A percentile compares a stretch with the other conserved stretches of the same genome.
These are phyloP conservation scores for Diplodia corticola DNA, from an alignment of 2,329 filamentous ascomycete genomes.

Conservation along the genomic window DNA sequence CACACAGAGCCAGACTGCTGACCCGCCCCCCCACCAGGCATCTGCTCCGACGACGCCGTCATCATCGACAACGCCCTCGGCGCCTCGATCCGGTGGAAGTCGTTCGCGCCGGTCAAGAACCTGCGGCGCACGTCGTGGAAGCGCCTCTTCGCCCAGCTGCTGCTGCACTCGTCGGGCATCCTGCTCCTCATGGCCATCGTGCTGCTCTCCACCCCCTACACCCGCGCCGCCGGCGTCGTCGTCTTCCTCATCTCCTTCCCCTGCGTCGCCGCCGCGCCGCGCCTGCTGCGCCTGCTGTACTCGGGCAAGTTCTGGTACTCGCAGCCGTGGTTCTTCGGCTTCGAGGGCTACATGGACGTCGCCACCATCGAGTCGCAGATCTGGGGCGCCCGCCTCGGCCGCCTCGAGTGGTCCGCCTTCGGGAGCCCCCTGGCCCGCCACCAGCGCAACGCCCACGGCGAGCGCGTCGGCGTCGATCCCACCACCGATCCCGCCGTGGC, in stretches of 20 bases:
- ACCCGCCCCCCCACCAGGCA: background rate
- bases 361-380: slow-evolving; percentile 41
- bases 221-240: slow-evolving; percentile 14
- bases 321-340: slow-evolving; percentile 47
- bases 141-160: slow-evolving; percentile 29
- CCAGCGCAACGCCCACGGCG: slow-evolving; percentile 31
- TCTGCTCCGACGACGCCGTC: slow-evolving; percentile 45
- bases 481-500: slow-evolving; percentile 27
- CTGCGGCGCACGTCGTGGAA: slow-evolving; percentile 31
- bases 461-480: slow-evolving; percentile 39
- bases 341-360: slow-evolving; percentile 45
- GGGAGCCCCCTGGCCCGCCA: slow-evolving; percentile 38
- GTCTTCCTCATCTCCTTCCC: slow-evolving; percentile 31
- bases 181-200: slow-evolving; percentile 27
- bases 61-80: slow-evolving; percentile 46
- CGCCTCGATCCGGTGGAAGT: slow-evolving; percentile 48
- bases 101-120: slow-evolving; percentile 39
- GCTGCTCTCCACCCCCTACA: slow-evolving; percentile 24
- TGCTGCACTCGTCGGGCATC: slow-evolving; percentile 29
- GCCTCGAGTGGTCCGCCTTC: slow-evolving; percentile 41
- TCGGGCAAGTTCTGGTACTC: slow-evolving; percentile 43
- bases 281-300: slow-evolving; percentile 41
- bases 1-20: no score
- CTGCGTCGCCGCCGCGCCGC: slow-evolving; percentile 36
- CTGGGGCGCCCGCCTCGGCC: slow-evolving; percentile 33